Evolutionary conservation across 78 protist species (phyloP), one percentile per base, ranked within the genome.

Genomic region (Capsaspora owczarzaki): DNA sequence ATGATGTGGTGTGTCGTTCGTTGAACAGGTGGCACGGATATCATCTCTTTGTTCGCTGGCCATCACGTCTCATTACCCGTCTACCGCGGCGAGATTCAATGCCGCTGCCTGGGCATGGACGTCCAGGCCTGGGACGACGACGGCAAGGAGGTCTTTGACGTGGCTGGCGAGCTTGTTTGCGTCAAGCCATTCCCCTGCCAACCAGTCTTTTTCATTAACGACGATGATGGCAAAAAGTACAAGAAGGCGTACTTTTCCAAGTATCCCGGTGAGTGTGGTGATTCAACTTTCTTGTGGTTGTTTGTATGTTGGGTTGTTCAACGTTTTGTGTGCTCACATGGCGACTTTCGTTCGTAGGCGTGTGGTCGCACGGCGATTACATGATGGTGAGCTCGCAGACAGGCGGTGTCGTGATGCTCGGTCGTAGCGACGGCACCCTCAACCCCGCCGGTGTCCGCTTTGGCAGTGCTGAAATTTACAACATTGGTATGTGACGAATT

Each of bases 281-380:
- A 25, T 16, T 4, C n/a, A 25, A 16, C 66, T 46, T 5, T 46
- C 25, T 10, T 49, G 56, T 16, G 16, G 10, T 49, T 49, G n/a
- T 20, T 16, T 16, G 56, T 10, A 49, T 49, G 56, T 16, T 49
- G 56, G 10, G 56, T 49, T 49, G 56, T 49, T 49, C 56, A 49
- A 49, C 10, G 56, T 49, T 16, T 10, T 12, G 19, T 66, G 35
- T 22, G 10, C 71, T 66, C 16, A 49, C 56, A 10, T 10, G 16
- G n/a, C 56, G 56, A 16, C 56, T 66, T n/a, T n/a, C n/a, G n/a
- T n/a, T 22, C 35, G 53, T 6, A 40, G 83, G 51, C 6, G 83
- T 85, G 35, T 85, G 88, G 88, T 8, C 66, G 56, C 88, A 85
- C 56, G 88, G 88, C 47, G 89, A 85, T 46, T 79, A 44, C 31